A percentile compares a stretch with the other conserved stretches of the same genome.
Evolutionary conservation across 1,139 yeast species (phyloP).

Genomic region (Taphrina confusa): DNA sequence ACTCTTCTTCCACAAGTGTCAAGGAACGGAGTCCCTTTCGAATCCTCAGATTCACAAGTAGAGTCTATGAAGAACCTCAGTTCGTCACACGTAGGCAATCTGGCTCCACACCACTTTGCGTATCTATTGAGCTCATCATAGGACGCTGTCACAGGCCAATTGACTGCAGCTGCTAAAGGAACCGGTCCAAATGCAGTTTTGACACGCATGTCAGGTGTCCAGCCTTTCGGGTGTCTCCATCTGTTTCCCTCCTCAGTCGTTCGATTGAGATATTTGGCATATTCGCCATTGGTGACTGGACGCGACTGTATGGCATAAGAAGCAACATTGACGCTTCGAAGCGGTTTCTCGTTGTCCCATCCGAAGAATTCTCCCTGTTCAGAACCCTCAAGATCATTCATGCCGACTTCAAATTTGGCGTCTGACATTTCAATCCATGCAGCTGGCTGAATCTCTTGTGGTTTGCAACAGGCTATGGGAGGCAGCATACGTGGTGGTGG

Average conservation of each 20-base stretch:
- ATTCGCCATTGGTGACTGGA: constrained; percentile 41
- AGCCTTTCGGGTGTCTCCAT: constrained; percentile 27
- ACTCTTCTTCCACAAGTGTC: constrained; percentile 36
- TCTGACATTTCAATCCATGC: constrained; percentile 25
- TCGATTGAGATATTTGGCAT: constrained; percentile 33
- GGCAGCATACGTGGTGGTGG: constrained; percentile 37
- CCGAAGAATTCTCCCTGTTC: constrained; percentile 36
- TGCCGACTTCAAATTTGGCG: constrained; percentile 34
- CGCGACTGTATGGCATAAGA: constrained; percentile 36
- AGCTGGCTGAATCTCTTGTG: constrained; percentile 2
- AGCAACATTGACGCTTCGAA: constrained; percentile 3
- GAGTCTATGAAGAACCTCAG: constrained; percentile 39
- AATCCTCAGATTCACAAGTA: not conserved
- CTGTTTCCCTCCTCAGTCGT: constrained; percentile 11
- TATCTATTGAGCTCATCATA: constrained; percentile 39
- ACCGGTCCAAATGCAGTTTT: constrained; percentile 40
- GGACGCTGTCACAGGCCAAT: constrained; percentile 41
- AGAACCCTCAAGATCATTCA: constrained; percentile 35
- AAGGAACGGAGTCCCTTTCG: constrained; percentile 11
- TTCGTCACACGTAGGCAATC: constrained; percentile 41
- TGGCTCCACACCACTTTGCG: constrained; percentile 38
- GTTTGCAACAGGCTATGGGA: not conserved
- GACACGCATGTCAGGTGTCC: constrained; percentile 38
- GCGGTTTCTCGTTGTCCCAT: constrained; percentile 42
- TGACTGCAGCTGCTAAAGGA: constrained; percentile 20